Evolutionary conservation across 148 eudicot genomes (phyloP).

Genomic region (Arctostaphylos glauca): DNA sequence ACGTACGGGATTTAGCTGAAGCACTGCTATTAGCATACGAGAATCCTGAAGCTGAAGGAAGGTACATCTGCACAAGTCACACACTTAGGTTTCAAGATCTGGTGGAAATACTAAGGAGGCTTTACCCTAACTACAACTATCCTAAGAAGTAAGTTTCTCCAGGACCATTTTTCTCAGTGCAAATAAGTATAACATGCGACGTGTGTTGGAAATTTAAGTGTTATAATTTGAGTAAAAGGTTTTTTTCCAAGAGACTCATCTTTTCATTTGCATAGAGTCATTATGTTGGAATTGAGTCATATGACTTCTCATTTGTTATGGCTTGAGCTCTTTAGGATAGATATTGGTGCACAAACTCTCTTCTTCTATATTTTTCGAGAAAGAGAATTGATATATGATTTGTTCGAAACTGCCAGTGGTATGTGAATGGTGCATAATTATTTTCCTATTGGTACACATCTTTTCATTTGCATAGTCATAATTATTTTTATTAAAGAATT

Average conservation of each 20-base stretch:
- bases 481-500: too few relatives aligned
- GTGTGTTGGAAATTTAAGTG: too few relatives aligned
- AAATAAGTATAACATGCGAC: too few relatives aligned
- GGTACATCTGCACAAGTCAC: conserved; percentile 64
- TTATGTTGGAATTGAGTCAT: too few relatives aligned
- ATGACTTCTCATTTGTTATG: too few relatives aligned
- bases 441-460: too few relatives aligned
- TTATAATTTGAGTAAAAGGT: too few relatives aligned
- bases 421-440: not conserved
- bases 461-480: too few relatives aligned
- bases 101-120: conserved; percentile 39
- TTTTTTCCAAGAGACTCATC: too few relatives aligned
- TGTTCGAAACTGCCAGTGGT: not conserved
- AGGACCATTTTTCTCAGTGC: not conserved
- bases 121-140: conserved; percentile 38
- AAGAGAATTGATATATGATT: not conserved
- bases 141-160: conserved; percentile 36
- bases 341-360: too few relatives aligned
- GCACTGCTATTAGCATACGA: conserved; percentile 63
- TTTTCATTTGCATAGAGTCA: too few relatives aligned
- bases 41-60: conserved; percentile 76
- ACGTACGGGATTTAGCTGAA: conserved; percentile 77
- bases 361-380: not conserved
- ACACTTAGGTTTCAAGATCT: conserved; percentile 34
- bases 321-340: too few relatives aligned